A percentile compares a stretch with the other conserved stretches of the same genome.
Conservation (phyloP, 805 yeast species). For the Candida sakaeoensis region DNA sequence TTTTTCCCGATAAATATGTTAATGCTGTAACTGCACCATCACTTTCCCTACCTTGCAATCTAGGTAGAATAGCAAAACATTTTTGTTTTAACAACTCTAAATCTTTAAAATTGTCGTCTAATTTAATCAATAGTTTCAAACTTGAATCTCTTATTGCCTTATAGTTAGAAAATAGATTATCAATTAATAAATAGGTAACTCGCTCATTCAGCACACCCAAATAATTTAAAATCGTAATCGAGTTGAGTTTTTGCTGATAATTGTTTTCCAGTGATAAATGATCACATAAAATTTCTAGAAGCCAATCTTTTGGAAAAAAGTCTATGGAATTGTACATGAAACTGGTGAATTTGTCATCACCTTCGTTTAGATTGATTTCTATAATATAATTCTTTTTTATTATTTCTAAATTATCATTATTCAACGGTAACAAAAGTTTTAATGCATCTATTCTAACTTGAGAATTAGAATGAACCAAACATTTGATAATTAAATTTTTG, state of each 20-base stretch:
- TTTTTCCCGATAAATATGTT: conserved; percentile 42
- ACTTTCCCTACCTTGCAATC: conserved; percentile 56
- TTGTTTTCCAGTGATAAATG: conserved; percentile 44
- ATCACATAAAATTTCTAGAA: conserved; percentile 39
- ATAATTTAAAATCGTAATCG: conserved; percentile 5
- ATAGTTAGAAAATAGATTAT: conserved; percentile 64
- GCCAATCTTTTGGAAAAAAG: conserved; percentile 5
- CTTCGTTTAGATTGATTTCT: conserved; percentile 55
- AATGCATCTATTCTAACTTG: conserved; percentile 51
- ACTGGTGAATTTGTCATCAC: conserved; percentile 54
- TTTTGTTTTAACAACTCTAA: conserved; percentile 1
- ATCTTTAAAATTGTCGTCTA: conserved; percentile 2
- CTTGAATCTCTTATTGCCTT: conserved; percentile 68
- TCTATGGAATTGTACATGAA: conserved; percentile 42
- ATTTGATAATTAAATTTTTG: conserved; percentile 7
- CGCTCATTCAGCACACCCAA: conserved; percentile 10
- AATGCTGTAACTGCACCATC: conserved; percentile 77
- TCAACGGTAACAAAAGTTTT: conserved; percentile 47
- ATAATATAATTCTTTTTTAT: conserved; percentile 37
- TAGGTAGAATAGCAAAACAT: conserved; percentile 23
- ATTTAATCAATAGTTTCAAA: conserved; percentile 16
- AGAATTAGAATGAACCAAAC: conserved; percentile 46
- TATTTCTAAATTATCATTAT: conserved; percentile 44
- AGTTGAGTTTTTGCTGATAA: conserved; percentile 34
- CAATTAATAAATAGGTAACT: conserved; percentile 49